A percentile compares a stretch with the other conserved stretches of the same genome.
phyloP scores from a whole-genome alignment of 805 yeast species.

The Lachancea mirantina region DNA sequence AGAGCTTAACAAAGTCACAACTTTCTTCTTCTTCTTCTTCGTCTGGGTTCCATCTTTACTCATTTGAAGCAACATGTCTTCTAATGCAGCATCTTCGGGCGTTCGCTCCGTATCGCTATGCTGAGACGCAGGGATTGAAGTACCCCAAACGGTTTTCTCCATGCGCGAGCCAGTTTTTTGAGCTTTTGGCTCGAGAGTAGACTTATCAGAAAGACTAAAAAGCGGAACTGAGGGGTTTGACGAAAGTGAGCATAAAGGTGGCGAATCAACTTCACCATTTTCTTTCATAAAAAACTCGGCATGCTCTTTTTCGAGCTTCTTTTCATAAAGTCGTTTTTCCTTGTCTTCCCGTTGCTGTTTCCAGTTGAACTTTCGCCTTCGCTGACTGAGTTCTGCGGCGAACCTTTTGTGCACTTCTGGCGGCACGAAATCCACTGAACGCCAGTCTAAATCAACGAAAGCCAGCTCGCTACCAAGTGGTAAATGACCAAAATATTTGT shows the following conservation, averaged over 20 bases:
- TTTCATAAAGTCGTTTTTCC: slow-evolving; percentile 48
- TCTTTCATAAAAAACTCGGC: slow-evolving; percentile 54
- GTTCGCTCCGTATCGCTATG: slow-evolving; percentile 25
- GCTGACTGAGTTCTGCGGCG: slow-evolving; percentile 47
- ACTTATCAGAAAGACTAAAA: slow-evolving; percentile 4
- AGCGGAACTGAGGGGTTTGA: slow-evolving; percentile 1
- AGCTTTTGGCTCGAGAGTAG: slow-evolving; percentile 7
- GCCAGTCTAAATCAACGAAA: slow-evolving; percentile 83
- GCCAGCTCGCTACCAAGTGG: slow-evolving; percentile 84
- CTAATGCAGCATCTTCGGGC: slow-evolving; percentile 39
- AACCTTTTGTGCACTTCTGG: slow-evolving; percentile 40
- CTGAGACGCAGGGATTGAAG: slow-evolving; percentile 34
- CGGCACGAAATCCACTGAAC: slow-evolving; percentile 36
- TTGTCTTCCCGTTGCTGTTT: slow-evolving; percentile 56
- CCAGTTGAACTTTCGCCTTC: slow-evolving; percentile 44
- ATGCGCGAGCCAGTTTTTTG: slow-evolving; percentile 20
- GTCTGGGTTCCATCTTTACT: slow-evolving; percentile 34
- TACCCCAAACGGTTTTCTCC: slow-evolving; percentile 72
- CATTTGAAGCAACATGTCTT: slow-evolving; percentile 46
- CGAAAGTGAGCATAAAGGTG: slow-evolving; percentile 2
- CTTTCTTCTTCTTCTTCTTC: slow-evolving; percentile 44
- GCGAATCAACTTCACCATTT: slow-evolving; percentile 35
- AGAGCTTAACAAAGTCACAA: slow-evolving; percentile 9
- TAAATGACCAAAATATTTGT: slow-evolving; percentile 70
- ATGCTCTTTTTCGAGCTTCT: slow-evolving; percentile 50